Percentiles rank a stretch among this genome's conserved stretches.
phyloP scores from a whole-genome alignment of 306 rosid species.

The Sindora glabra region DNA sequence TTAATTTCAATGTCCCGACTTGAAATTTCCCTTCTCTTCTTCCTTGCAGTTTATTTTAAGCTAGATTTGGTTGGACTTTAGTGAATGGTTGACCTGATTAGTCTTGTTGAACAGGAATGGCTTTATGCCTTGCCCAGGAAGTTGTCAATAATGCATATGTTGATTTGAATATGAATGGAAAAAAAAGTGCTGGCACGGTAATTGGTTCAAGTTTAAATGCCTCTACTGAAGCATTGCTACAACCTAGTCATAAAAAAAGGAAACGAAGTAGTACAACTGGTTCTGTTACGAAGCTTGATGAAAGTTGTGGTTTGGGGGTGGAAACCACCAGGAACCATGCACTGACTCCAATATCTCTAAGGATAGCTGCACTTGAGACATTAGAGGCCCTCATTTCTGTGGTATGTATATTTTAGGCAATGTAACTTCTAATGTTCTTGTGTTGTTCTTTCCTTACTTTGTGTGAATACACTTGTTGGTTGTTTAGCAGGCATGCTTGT shows the following conservation, averaged over 20 bases:
- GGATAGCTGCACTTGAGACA: conserved; percentile 82
- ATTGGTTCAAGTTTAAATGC: conserved; percentile 30
- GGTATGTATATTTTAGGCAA: conserved; percentile 38
- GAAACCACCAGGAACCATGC: conserved; percentile 22
- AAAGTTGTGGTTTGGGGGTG: conserved; percentile 24
- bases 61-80: conserved; percentile 4
- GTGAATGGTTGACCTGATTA: conserved; percentile 20
- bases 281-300: conserved; percentile 35
- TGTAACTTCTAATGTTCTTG: background rate
- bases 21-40: background rate
- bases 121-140: conserved; percentile 52
- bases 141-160: conserved; percentile 48
- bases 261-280: conserved; percentile 33
- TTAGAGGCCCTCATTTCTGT: conserved; percentile 67
- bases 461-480: background rate
- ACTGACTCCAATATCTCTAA: conserved; percentile 40
- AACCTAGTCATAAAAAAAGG: conserved; percentile 50
- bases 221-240: conserved; percentile 21
- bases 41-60: conserved; percentile 1
- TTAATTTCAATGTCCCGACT: background rate
- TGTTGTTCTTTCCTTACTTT: background rate
- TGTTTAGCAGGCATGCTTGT: background rate
- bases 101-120: conserved; percentile 62
- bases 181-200: conserved; percentile 22
- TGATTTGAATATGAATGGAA: conserved; percentile 54